phyloP scores from a whole-genome alignment of 2,329 filamentous ascomycete species.

The Dothidotthia symphoricarpi region DNA sequence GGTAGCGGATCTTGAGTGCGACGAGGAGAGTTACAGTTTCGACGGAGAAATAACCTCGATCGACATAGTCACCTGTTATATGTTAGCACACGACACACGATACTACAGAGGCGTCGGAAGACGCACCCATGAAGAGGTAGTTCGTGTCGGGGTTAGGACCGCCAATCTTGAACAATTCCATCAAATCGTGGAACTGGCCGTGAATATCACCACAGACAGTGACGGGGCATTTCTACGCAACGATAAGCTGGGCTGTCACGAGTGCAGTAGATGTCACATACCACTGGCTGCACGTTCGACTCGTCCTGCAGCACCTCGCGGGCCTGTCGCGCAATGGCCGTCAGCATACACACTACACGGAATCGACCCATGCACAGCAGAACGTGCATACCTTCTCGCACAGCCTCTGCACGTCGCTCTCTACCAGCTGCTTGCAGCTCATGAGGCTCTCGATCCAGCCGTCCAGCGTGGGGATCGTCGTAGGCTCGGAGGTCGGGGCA shows the following conservation, averaged over 20 bases:
- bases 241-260: conserved; percentile 15
- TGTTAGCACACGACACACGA: conserved; percentile 14
- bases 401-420: conserved; percentile 90
- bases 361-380: neutral
- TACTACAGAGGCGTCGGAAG: neutral
- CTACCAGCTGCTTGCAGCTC: conserved; percentile 96
- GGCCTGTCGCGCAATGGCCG: conserved; percentile 57
- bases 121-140: conserved; percentile 93
- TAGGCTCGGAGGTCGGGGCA: conserved; percentile 74
- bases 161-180: conserved; percentile 99
- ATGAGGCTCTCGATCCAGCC: conserved; percentile 99
- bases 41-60: conserved; percentile 97
- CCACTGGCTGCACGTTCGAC: conserved; percentile 98
- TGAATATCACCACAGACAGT: conserved; percentile 99
- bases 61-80: conserved; percentile 84
- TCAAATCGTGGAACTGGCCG: conserved; percentile 97
- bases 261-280: conserved; percentile 50
- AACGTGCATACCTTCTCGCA: conserved; percentile 78
- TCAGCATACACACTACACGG: conserved; percentile 12
- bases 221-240: conserved; percentile 79
- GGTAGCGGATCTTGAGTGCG: conserved; percentile 96
- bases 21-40: conserved; percentile 97
- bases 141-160: conserved; percentile 98
- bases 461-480: conserved; percentile 88
- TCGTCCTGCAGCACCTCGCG: conserved; percentile 96